phyloP scores from a whole-genome alignment of 768 basidiomycete genomes.

The Pluteus cervinus region DNA sequence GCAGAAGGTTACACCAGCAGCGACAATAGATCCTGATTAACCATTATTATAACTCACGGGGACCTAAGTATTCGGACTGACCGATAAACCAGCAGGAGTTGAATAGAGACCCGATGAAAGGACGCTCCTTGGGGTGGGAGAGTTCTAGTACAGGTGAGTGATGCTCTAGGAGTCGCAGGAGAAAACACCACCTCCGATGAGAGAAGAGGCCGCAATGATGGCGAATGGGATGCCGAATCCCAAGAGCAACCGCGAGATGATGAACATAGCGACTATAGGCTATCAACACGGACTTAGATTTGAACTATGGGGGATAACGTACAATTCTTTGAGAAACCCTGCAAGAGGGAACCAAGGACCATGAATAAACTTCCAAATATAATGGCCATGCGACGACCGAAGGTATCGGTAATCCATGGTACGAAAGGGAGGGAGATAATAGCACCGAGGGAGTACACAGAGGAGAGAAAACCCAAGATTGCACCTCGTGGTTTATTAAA shows the following conservation, averaged over 20 bases:
- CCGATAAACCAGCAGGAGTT: slow-evolving; percentile 60
- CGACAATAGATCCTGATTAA: slow-evolving; percentile 45
- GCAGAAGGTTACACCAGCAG: slow-evolving; percentile 55
- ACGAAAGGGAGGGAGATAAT: slow-evolving; percentile 49
- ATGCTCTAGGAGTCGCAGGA: not conserved
- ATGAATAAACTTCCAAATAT: slow-evolving; percentile 44
- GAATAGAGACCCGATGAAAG: slow-evolving; percentile 55
- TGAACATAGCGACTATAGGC: slow-evolving; percentile 49
- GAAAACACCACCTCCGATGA: slow-evolving; percentile 42
- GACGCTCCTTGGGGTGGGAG: slow-evolving; percentile 66
- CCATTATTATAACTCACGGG: not conserved
- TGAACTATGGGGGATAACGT: slow-evolving; percentile 10
- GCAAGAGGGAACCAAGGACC: slow-evolving; percentile 40
- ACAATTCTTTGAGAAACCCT: slow-evolving; percentile 46
- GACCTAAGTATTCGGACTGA: slow-evolving; percentile 11
- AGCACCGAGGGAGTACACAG: slow-evolving; percentile 58
- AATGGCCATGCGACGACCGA: slow-evolving; percentile 48
- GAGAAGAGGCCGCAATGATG: slow-evolving; percentile 58
- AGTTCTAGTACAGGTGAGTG: slow-evolving; percentile 33
- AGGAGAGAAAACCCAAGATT: slow-evolving; percentile 49
- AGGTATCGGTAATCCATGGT: slow-evolving; percentile 40
- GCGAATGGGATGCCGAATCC: slow-evolving; percentile 59
- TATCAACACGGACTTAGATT: slow-evolving; percentile 1
- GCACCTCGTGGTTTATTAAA: slow-evolving; percentile 49
- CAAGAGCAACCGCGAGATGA: slow-evolving; percentile 46